Evolutionary conservation across 2,329 filamentous ascomycete species (phyloP).

Genomic region (Cladosporium halotolerans): DNA sequence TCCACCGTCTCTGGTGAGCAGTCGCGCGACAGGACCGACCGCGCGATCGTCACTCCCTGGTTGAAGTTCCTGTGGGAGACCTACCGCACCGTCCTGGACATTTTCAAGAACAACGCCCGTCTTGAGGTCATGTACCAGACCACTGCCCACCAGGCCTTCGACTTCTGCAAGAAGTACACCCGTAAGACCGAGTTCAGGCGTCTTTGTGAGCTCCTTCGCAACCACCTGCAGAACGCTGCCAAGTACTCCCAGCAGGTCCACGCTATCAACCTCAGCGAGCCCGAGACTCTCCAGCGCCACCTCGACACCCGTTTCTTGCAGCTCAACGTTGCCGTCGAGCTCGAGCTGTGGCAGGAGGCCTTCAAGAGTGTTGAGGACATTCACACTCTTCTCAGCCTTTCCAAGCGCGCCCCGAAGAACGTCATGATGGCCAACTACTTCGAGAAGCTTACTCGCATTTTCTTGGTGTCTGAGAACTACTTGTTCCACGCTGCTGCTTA

Average conservation of each 20-base stretch:
- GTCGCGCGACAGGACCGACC: slow-evolving; percentile 92
- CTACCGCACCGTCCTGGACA: slow-evolving; percentile 95
- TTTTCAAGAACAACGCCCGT: slow-evolving; percentile 96
- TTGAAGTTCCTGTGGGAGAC: slow-evolving; percentile 99
- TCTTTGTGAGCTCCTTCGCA: slow-evolving; percentile 94
- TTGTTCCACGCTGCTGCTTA: slow-evolving; percentile 97
- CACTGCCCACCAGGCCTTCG: slow-evolving; percentile 95
- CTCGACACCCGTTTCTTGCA: slow-evolving; percentile 98
- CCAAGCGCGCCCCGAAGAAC: slow-evolving; percentile 97
- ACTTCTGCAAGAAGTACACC: slow-evolving; percentile 97
- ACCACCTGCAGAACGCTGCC: slow-evolving; percentile 97
- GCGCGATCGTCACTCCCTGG: slow-evolving; percentile 97
- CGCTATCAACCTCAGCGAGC: slow-evolving; percentile 96
- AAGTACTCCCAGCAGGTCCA: slow-evolving; percentile 99
- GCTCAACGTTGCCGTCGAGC: slow-evolving; percentile 93
- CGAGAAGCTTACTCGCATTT: slow-evolving; percentile 97
- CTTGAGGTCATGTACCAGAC: slow-evolving; percentile 97
- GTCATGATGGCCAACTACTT: slow-evolving; percentile 99
- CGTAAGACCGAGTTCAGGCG: slow-evolving; percentile 99
- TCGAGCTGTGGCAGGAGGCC: slow-evolving; percentile 98
- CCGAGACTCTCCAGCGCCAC: slow-evolving; percentile 94
- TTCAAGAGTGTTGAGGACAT: slow-evolving; percentile 99
- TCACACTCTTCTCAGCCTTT: slow-evolving; percentile 91
- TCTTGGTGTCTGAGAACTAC: slow-evolving; percentile 98
- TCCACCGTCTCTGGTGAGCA: slow-evolving; percentile 98